Percentiles rank a stretch among this genome's conserved stretches.
phyloP scores from a whole-genome alignment of 1,284 basidiomycete species.

The Cutaneotrichosporon spelunceum region DNA sequence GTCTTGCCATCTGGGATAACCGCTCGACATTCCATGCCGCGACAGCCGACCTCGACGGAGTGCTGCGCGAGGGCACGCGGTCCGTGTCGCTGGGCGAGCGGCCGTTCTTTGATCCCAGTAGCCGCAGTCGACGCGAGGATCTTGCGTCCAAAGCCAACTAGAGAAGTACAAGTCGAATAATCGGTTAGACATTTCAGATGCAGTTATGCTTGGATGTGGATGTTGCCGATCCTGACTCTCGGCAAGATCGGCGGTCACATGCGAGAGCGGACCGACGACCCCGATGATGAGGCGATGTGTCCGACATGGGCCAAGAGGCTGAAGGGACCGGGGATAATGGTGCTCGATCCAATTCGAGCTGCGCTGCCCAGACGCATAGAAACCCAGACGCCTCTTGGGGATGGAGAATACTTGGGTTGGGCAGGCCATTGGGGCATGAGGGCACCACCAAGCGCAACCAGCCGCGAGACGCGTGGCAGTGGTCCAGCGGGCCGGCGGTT shows the following conservation, averaged over 20 bases:
- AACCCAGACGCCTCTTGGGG: too few relatives aligned
- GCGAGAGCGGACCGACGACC: background rate
- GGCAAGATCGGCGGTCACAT: background rate
- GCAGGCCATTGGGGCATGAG: too few relatives aligned
- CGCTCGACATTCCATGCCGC: constrained; percentile 37
- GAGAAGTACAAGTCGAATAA: too few relatives aligned
- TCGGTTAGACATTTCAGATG: too few relatives aligned
- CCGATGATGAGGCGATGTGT: background rate
- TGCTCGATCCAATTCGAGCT: background rate
- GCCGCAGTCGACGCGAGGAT: constrained; percentile 24
- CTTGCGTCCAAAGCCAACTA: too few relatives aligned
- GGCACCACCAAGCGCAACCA: too few relatives aligned
- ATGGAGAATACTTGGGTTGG: too few relatives aligned
- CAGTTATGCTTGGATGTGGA: too few relatives aligned
- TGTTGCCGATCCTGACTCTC: background rate
- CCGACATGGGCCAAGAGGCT: background rate
- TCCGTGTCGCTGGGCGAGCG: constrained; percentile 64
- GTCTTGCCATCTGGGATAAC: constrained; percentile 51
- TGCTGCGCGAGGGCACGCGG: constrained; percentile 59
- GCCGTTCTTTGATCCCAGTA: constrained; percentile 56
- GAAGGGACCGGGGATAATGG: background rate
- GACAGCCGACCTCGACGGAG: constrained; percentile 53
- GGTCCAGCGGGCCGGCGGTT: background rate
- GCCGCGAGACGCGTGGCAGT: too few relatives aligned
- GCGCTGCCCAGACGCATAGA: too few relatives aligned